Evolutionary conservation across 1,284 basidiomycete species (phyloP).

Genomic region (Ustilago curta): DNA sequence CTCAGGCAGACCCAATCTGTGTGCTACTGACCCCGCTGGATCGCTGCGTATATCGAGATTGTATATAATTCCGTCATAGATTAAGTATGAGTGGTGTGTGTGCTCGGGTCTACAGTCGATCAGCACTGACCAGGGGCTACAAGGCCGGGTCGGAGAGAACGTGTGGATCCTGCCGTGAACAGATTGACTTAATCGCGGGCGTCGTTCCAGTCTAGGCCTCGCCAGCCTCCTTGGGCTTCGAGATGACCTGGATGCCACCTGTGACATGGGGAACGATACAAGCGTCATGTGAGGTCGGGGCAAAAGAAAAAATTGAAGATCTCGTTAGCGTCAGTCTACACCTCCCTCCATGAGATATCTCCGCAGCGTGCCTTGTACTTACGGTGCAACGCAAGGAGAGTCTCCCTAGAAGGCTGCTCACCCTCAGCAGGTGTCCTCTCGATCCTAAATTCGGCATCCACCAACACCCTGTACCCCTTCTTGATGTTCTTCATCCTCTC

Average conservation of each 20-base stretch:
- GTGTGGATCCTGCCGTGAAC: neutral
- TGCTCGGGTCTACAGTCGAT: neutral
- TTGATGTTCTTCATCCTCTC: conserved; percentile 57
- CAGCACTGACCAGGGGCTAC: neutral
- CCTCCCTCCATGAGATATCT: neutral
- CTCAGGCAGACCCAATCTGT: too few species aligned
- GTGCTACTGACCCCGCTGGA: neutral
- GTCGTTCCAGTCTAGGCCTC: conserved; percentile 16
- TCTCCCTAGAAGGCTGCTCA: conserved; percentile 32
- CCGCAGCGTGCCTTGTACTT: conserved; percentile 11
- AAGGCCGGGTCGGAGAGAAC: neutral
- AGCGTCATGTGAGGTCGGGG: neutral
- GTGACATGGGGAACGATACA: neutral
- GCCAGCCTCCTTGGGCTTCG: conserved; percentile 50
- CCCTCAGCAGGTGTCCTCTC: conserved; percentile 51
- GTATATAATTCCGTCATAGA: neutral
- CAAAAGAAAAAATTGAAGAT: neutral
- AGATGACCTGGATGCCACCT: conserved; percentile 58
- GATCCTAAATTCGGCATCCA: conserved; percentile 66
- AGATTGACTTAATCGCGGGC: neutral
- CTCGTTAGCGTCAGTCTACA: neutral
- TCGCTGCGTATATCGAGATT: neutral
- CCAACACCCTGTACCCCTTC: conserved; percentile 63
- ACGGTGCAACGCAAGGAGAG: conserved; percentile 59
- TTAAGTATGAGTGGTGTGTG: conserved; percentile 4